Conservation (phyloP, 1,284 basidiomycete genomes). For the Pseudozyma flocculosa region DNA sequence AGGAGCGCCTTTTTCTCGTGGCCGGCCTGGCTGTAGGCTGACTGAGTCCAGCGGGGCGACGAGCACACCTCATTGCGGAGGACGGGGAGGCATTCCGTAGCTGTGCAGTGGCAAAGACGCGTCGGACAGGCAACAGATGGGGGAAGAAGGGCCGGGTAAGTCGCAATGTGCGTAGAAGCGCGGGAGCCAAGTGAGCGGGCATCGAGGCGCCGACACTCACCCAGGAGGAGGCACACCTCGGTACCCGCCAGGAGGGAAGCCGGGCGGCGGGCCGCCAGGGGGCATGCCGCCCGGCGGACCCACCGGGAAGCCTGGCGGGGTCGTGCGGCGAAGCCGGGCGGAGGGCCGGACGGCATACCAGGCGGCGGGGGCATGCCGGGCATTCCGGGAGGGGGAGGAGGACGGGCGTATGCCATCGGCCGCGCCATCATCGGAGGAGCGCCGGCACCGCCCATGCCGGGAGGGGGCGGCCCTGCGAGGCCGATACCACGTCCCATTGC, state of each 20-base stretch:
- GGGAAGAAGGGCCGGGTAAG: too few species aligned
- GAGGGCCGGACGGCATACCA: constrained; percentile 39
- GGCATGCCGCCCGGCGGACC: constrained; percentile 8
- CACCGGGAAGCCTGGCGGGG: constrained; percentile 10
- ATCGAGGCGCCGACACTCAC: constrained; percentile 20
- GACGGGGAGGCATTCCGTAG: constrained; percentile 33
- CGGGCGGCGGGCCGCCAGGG: constrained; percentile 42
- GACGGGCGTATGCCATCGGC: constrained; percentile 59
- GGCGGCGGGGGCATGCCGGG: constrained; percentile 67
- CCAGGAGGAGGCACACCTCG: constrained; percentile 34
- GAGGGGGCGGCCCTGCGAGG: constrained; percentile 72
- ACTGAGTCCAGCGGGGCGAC: too few species aligned
- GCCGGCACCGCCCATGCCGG: constrained; percentile 19
- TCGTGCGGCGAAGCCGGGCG: constrained; percentile 20
- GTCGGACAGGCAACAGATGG: not conserved
- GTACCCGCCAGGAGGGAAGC: constrained; percentile 51
- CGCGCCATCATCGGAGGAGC: constrained; percentile 62
- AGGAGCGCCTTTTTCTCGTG: too few species aligned
- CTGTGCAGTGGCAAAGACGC: too few species aligned
- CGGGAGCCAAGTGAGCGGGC: not conserved
- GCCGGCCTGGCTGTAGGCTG: too few species aligned
- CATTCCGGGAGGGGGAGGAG: constrained; percentile 61
- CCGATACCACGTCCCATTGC: constrained; percentile 97
- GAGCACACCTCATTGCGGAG: constrained; percentile 3
- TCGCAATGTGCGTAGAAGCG: too few species aligned